Base-by-base conservation (phyloP, 2,329 filamentous ascomycete species). In the Westerdykella ornata region DNA sequence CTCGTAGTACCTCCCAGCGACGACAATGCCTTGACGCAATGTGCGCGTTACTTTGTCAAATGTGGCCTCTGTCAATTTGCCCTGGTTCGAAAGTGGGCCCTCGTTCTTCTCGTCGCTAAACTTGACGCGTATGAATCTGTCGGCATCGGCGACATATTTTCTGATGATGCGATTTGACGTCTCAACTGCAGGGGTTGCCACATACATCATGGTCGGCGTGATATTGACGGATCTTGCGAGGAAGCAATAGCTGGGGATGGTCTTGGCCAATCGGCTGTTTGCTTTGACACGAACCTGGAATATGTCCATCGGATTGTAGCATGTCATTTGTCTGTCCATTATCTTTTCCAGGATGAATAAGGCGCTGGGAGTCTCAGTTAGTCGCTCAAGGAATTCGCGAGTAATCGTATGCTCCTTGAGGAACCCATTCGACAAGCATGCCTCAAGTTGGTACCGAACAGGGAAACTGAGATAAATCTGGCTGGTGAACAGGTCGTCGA, bases 381-480 rank as follows among this genome's bases (percentile, higher is more conserved):
- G 72, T 32, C 68, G 74, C 19, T 72, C 60, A 2, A 94, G 67
- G 49, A 97, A 97, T 2, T 78, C 73, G 1, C 66, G 60, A 1
- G 71, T 75, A 34, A 97, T 75, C 35, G 77, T 84, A 58, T 87
- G 78, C 61, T 96, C 90, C 39, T 82, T 83, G 11, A 98, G 68
- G 17, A 80, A 72, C 0, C 82, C 81, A 19, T 84, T 78, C 0
- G 89, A 94, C n/a, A 97, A 74, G 59, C 90, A 97, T 0, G 88
- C 89, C 62, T 98, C 90, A 0, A 98, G 76, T 60, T 95, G 88
- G 58, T 97, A 98, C 13, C 87, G 78, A 1, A 95, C 78, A 1
- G 80, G 68, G 46, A 88, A 96, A 0, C 41, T 66, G 50, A 50
- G 42, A 29, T 57, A 49, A 8, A 59, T 36, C 11, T 53, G 52